phyloP scores from a whole-genome alignment of 441 rosid species.

The Populus hybrid region DNA sequence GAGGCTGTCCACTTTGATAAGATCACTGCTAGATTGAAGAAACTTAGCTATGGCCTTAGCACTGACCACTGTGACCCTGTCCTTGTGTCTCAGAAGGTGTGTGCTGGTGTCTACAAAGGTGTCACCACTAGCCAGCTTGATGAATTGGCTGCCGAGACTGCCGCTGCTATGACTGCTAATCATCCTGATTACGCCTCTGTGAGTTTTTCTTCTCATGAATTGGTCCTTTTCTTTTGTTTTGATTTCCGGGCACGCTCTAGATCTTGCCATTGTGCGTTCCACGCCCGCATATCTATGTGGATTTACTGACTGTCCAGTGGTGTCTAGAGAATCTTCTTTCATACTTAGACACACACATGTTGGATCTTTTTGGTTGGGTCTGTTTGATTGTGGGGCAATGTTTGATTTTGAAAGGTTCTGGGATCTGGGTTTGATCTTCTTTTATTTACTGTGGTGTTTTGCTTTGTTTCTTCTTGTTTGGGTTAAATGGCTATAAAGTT shows the following conservation, averaged over 20 bases:
- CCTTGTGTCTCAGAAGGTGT: constrained; percentile 91
- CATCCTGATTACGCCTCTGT: constrained; percentile 96
- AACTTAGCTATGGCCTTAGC: constrained; percentile 90
- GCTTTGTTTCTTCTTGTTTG: neutral
- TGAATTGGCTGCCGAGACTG: constrained; percentile 96
- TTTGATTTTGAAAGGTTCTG: neutral
- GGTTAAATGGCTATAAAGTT: neutral
- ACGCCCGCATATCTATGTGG: neutral
- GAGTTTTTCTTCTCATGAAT: constrained; percentile 18
- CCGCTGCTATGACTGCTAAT: constrained; percentile 91
- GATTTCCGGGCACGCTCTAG: neutral
- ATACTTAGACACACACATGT: neutral
- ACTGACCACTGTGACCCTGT: constrained; percentile 92
- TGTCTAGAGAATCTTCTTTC: neutral
- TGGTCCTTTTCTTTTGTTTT: neutral
- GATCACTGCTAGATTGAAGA: constrained; percentile 94
- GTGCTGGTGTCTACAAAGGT: constrained; percentile 94
- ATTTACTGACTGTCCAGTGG: neutral
- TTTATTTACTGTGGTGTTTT: neutral
- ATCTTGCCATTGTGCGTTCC: neutral
- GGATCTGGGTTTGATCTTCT: neutral
- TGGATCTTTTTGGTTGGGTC: too few relatives aligned
- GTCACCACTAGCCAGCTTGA: constrained; percentile 96
- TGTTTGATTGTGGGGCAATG: neutral
- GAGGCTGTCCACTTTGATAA: constrained; percentile 91